Conservation (phyloP, 1,284 basidiomycete species). For the Ustilago esculenta region DNA sequence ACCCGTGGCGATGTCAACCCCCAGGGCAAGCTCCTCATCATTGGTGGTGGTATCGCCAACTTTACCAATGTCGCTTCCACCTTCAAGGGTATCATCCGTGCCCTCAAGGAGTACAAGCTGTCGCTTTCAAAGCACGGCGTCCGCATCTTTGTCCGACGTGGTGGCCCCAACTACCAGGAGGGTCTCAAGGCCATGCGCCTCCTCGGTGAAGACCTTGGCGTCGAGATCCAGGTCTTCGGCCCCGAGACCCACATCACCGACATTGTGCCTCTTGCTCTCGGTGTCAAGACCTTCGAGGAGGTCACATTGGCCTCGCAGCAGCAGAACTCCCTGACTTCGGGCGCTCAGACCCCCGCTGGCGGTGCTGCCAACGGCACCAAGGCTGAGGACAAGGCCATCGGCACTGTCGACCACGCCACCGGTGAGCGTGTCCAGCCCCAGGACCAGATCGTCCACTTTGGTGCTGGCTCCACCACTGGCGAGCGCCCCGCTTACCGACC, state of each 20-base stretch:
- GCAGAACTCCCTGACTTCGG: slow-evolving; percentile 52
- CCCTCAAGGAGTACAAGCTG: slow-evolving; percentile 88
- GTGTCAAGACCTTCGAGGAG: slow-evolving; percentile 71
- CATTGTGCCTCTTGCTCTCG: slow-evolving; percentile 96
- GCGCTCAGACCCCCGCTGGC: slow-evolving; percentile 45
- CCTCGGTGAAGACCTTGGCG: slow-evolving; percentile 94
- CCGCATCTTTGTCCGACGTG: slow-evolving; percentile 85
- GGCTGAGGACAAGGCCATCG: slow-evolving; percentile 71
- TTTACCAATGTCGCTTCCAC: slow-evolving; percentile 99
- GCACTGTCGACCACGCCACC: slow-evolving; percentile 75
- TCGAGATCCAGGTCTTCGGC: slow-evolving; percentile 93
- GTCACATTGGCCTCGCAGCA: slow-evolving; percentile 69
- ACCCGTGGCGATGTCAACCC: slow-evolving; percentile 73
- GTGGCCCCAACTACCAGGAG: slow-evolving; percentile 99
- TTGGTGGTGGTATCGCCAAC: slow-evolving; percentile 99
- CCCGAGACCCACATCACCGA: slow-evolving; percentile 99
- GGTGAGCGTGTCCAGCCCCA: slow-evolving; percentile 84
- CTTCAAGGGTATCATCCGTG: slow-evolving; percentile 99
- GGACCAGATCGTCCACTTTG: slow-evolving; percentile 87
- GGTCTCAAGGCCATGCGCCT: slow-evolving; percentile 98
- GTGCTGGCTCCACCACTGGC: slow-evolving; percentile 62
- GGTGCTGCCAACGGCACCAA: slow-evolving; percentile 41
- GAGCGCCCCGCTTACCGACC: slow-evolving; percentile 61
- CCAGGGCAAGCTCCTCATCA: slow-evolving; percentile 94
- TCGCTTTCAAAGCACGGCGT: slow-evolving; percentile 61